Evolutionary conservation across 2,329 filamentous ascomycete genomes (phyloP), one percentile per base, ranked within the genome.

Genomic region (Arachnomyces sp.): DNA sequence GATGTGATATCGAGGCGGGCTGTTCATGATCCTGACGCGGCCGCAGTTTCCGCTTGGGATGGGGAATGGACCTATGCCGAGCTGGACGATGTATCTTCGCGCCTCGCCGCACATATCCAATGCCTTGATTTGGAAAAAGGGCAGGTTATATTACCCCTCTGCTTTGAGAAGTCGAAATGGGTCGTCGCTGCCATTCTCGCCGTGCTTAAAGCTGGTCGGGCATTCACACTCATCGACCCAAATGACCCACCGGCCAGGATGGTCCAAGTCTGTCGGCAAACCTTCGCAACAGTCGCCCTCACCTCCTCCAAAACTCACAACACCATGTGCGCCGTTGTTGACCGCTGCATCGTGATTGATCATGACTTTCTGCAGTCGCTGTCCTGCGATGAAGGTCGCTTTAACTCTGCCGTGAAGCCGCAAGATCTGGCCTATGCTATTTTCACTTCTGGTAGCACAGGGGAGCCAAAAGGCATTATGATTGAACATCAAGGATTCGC

Each of bases 401-500:
- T 47, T 39, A 46, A 48, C 38, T 47, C 54, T 8, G 49, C 53
- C 39, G 56, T 56, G 6, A 57, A 52, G 14, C 47, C 54, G 31
- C 47, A 46, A 32, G 59, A 61, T 47, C 59, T 59, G 7, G 61
- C 60, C 32, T 82, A 79, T 55, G 64, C 81, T 4, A 66, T 84
- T 7, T 77, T 82, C 48, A 74, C 72, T 7, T 73, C 73, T 3
- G 73, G 74, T 1, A 73, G 73, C 1, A 73, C 74, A 2, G 71
- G 70, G 35, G 66, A 69, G 39, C 73, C 76, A 0, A 76, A 77
- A 49, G 61, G 77, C 2, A 73, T 79, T 11, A 74, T 80, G 36
- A 73, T 82, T 44, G 75, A 74, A 7, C 81, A 84, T 49, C 62
- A 64, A 0, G 72, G 77, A 0, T 68, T 79, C 11, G 70, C 76